A percentile compares a stretch with the other conserved stretches of the same genome.
These are phyloP conservation scores for Candida pini DNA, from an alignment of 805 yeast species.

Conservation along the genomic window DNA sequence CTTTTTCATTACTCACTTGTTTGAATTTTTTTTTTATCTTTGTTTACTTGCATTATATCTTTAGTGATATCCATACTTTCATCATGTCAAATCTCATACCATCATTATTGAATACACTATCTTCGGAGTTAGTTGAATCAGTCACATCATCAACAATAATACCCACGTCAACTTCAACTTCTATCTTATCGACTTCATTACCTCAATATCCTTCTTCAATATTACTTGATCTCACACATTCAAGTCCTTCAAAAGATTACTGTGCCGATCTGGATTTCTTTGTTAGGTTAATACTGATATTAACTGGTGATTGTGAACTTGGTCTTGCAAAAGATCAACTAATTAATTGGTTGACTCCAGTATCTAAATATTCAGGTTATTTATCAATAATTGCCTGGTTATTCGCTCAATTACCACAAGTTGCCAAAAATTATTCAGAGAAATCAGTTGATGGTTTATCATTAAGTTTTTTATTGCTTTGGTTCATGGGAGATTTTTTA, in stretches of 20 bases:
- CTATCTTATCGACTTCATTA: not conserved
- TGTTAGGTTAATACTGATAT: slow-evolving; percentile 16
- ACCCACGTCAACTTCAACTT: slow-evolving; percentile 3
- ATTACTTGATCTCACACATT: too few relatives aligned
- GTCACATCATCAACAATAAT: too few relatives aligned
- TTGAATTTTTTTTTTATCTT: too few relatives aligned
- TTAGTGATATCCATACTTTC: too few relatives aligned
- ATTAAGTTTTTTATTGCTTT: slow-evolving; percentile 49
- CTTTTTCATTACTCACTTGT: too few relatives aligned
- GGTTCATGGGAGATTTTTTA: slow-evolving; percentile 61
- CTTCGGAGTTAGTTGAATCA: too few relatives aligned
- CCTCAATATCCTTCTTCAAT: too few relatives aligned
- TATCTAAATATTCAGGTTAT: slow-evolving; percentile 28
- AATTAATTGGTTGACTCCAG: slow-evolving; percentile 13
- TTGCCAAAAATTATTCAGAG: slow-evolving; percentile 48
- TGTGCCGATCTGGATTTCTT: slow-evolving; percentile 19
- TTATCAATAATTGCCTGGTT: slow-evolving; percentile 56
- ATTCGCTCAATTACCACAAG: slow-evolving; percentile 72
- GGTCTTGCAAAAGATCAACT: slow-evolving; percentile 13
- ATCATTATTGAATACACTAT: too few relatives aligned
- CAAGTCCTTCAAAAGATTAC: slow-evolving; percentile 6
- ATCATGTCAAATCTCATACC: too few relatives aligned
- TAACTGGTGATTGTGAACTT: slow-evolving; percentile 21
- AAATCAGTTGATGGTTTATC: slow-evolving; percentile 68
- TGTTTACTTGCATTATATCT: too few relatives aligned